Base-by-base conservation (phyloP, 78 protist species). In the Planoprotostelium fungivorum region DNA sequence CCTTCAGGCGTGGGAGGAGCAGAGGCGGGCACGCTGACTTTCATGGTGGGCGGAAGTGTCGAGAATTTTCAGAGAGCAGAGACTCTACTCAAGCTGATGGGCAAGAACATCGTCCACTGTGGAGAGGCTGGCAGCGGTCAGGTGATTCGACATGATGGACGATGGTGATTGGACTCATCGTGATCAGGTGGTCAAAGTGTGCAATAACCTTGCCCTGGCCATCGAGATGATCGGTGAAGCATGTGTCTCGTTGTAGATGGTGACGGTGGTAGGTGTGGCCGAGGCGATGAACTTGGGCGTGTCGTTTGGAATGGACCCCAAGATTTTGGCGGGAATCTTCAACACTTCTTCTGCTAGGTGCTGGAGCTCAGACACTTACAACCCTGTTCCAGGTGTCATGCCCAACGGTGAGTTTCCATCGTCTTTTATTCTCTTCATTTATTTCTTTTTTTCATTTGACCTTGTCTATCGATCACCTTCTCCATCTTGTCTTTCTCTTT, bases 281-380 rank as follows among this genome's bases (percentile, higher is more conserved):
- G 99, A 98, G 92, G 97, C 97, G 0, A 95, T 97, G 97, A 93
- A 94, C 89, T 36, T 97, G 36, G 99, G 99, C 51, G 89, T 89
- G 36, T 88, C 86, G 34, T 89, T 93, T 84, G 99, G 99, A 36
- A 85, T 96, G 88, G 99, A 98, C 93, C 96, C 98, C 37, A 94
- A 96, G 93, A 85, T 88, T 38, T 91, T 98, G 35, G 98, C 99
- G 5, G 93, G 94, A 1, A 95, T 98, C 90, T 63, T 98, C 93
- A 98, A 98, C 90, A 94, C 97, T 31, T 88, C 94, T n/a, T 83
- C 97, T 0, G 99, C 97, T 35, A 94, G 98, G 73, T 96, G 98
- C 91, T 98, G 99, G 99, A 90, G 95, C 51, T 91, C 96, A n/a
- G 98, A 98, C 88, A 91, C 97, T 0, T 97, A 98, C 93, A 98